These are phyloP conservation scores for Ephemerocybe angulata DNA, from an alignment of 768 basidiomycete genomes.

Conservation along the genomic window DNA sequence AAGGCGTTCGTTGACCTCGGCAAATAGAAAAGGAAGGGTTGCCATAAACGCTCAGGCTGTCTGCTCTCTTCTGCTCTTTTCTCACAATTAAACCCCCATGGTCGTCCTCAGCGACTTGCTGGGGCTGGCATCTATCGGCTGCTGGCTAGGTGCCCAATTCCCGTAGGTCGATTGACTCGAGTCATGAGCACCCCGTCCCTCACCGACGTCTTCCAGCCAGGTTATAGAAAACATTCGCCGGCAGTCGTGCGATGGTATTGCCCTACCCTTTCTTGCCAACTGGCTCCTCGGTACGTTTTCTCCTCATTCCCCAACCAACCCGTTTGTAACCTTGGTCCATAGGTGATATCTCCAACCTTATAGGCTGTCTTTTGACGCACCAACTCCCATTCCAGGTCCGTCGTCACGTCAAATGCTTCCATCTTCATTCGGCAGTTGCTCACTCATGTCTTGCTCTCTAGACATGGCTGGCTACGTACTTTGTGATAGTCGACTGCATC, in stretches of 20 bases:
- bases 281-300: conserved; percentile 78
- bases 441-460: no score
- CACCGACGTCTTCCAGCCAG: conserved; percentile 51
- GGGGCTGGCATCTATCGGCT: conserved; percentile 68
- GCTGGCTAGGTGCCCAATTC: conserved; percentile 86
- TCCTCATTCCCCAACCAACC: background rate
- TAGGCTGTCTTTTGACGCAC: conserved; percentile 87
- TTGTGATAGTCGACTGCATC: conserved; percentile 75
- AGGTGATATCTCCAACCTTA: conserved; percentile 91
- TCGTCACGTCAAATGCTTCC: conserved; percentile 1
- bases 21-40: conserved; percentile 4
- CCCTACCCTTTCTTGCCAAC: conserved; percentile 88
- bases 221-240: conserved; percentile 71
- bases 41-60: background rate
- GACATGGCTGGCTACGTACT: conserved; percentile 91
- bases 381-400: conserved; percentile 93
- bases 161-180: conserved; percentile 53
- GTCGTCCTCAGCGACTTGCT: conserved; percentile 55
- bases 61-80: conserved; percentile 1
- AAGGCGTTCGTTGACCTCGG: background rate
- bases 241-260: conserved; percentile 85
- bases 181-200: conserved; percentile 4
- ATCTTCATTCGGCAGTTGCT: conserved; percentile 10
- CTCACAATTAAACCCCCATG: conserved; percentile 23
- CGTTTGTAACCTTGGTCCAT: conserved; percentile 6